These are phyloP conservation scores for Phytopythium kandeliae DNA, from an alignment of 352 stramenopile species.

Conservation along the genomic window DNA sequence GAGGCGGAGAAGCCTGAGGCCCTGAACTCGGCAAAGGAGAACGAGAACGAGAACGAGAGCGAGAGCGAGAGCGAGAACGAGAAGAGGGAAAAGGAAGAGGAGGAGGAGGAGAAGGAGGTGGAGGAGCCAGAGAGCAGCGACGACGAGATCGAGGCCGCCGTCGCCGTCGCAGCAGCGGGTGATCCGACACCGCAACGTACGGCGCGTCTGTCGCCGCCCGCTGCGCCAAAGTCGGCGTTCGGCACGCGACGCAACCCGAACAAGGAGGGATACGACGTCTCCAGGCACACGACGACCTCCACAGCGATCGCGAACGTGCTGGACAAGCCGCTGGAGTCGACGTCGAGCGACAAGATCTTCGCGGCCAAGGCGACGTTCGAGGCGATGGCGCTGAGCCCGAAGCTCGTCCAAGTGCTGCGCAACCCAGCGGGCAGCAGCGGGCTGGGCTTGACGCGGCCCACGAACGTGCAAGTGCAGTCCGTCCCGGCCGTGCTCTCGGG, in stretches of 20 bases:
- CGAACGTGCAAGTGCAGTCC: slow-evolving; percentile 78
- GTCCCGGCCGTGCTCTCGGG: slow-evolving; percentile 62
- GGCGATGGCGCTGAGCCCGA: slow-evolving; percentile 59
- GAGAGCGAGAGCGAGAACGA: too few relatives aligned
- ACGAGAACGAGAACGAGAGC: too few relatives aligned
- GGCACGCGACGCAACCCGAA: slow-evolving; percentile 81
- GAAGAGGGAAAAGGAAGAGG: slow-evolving; percentile 4
- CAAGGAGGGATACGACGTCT: slow-evolving; percentile 64
- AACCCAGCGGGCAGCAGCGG: slow-evolving; percentile 41
- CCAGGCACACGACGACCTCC: slow-evolving; percentile 57
- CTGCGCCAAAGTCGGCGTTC: slow-evolving; percentile 25
- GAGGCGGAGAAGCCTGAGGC: too few relatives aligned
- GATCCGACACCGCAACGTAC: too few relatives aligned
- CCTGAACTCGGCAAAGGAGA: too few relatives aligned
- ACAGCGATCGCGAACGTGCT: too few relatives aligned
- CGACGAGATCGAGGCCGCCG: slow-evolving; percentile 7
- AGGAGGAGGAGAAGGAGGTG: slow-evolving; percentile 10
- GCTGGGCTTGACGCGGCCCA: slow-evolving; percentile 75
- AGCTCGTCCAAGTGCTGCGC: slow-evolving; percentile 61
- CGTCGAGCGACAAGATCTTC: slow-evolving; percentile 81
- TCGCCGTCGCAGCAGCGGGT: too few relatives aligned
- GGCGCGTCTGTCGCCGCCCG: too few relatives aligned
- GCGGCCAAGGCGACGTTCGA: slow-evolving; percentile 62
- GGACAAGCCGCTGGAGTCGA: slow-evolving; percentile 67
- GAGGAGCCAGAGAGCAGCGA: slow-evolving; percentile 9